Conservation (phyloP, 345 rosid genomes). For the Dovyalis caffra region DNA sequence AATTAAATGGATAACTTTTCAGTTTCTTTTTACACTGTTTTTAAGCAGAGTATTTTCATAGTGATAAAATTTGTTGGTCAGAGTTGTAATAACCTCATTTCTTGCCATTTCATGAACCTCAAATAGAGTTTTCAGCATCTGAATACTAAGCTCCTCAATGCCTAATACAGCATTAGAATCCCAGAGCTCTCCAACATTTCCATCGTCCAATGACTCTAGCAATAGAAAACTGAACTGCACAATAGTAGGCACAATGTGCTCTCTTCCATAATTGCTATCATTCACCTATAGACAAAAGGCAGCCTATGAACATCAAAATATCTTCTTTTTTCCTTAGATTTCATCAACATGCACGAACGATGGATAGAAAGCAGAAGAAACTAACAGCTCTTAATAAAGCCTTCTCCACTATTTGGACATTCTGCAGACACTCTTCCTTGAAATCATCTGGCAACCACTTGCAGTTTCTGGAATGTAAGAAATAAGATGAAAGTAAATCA, state of each 20-base stretch:
- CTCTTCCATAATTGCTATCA: slow-evolving; percentile 74
- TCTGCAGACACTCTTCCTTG: slow-evolving; percentile 51
- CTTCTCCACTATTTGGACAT: slow-evolving; percentile 54
- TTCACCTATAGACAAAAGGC: slow-evolving; percentile 46
- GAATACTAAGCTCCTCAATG: slow-evolving; percentile 64
- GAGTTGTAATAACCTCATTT: slow-evolving; percentile 56
- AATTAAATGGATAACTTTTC: too few relatives aligned
- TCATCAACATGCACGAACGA: neutral
- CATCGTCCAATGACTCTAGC: slow-evolving; percentile 63
- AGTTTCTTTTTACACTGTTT: too few relatives aligned
- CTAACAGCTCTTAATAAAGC: slow-evolving; percentile 71
- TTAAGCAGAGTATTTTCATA: too few relatives aligned
- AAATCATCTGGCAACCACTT: slow-evolving; percentile 62
- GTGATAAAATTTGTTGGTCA: too few relatives aligned
- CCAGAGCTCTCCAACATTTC: slow-evolving; percentile 30
- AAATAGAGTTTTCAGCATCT: slow-evolving; percentile 65
- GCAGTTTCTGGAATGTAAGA: slow-evolving; percentile 52
- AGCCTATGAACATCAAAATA: neutral
- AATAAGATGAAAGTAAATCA: slow-evolving; percentile 13
- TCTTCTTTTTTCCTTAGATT: slow-evolving; percentile 5
- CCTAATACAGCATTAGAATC: slow-evolving; percentile 49
- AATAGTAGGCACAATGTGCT: slow-evolving; percentile 73
- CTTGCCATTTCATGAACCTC: slow-evolving; percentile 85
- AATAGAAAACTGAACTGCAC: slow-evolving; percentile 66
- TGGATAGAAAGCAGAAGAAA: slow-evolving; percentile 13